These are phyloP conservation scores for Favolaschia claudopus DNA, from an alignment of 768 basidiomycete species.

Conservation along the genomic window DNA sequence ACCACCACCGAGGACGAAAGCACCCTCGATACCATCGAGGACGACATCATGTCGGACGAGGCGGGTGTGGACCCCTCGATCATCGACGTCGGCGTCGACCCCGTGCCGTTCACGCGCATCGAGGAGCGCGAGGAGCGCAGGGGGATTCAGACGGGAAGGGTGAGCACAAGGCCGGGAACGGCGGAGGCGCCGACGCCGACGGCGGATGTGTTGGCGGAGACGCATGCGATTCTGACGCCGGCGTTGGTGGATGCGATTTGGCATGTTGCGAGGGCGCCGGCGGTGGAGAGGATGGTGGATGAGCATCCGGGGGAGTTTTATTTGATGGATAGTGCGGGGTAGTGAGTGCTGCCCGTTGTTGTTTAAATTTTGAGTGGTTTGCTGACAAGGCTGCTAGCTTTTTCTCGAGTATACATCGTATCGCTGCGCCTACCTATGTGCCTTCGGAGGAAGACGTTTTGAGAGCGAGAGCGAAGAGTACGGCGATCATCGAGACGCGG, in stretches of 20 bases:
- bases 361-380: neutral
- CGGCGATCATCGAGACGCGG: constrained; percentile 88
- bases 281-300: constrained; percentile 36
- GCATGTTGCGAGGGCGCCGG: constrained; percentile 58
- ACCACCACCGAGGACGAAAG: neutral
- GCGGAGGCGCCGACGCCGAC: constrained; percentile 39
- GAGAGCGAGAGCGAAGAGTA: constrained; percentile 84
- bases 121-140: neutral
- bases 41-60: neutral
- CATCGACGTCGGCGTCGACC: constrained; percentile 6
- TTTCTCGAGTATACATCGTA: constrained; percentile 84
- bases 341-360: constrained; percentile 14
- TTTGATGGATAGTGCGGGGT: constrained; percentile 64
- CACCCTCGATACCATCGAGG: too few species aligned
- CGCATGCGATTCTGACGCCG: constrained; percentile 17
- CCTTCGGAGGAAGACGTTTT: constrained; percentile 89
- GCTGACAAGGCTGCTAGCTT: constrained; percentile 58
- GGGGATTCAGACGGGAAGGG: neutral
- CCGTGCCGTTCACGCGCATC: constrained; percentile 8
- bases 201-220: constrained; percentile 61
- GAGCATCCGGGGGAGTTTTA: constrained; percentile 66
- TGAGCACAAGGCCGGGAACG: neutral
- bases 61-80: neutral
- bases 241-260: constrained; percentile 59
- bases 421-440: constrained; percentile 77